phyloP scores from a whole-genome alignment of 768 basidiomycete genomes.

The Psilocybe azurescens region DNA sequence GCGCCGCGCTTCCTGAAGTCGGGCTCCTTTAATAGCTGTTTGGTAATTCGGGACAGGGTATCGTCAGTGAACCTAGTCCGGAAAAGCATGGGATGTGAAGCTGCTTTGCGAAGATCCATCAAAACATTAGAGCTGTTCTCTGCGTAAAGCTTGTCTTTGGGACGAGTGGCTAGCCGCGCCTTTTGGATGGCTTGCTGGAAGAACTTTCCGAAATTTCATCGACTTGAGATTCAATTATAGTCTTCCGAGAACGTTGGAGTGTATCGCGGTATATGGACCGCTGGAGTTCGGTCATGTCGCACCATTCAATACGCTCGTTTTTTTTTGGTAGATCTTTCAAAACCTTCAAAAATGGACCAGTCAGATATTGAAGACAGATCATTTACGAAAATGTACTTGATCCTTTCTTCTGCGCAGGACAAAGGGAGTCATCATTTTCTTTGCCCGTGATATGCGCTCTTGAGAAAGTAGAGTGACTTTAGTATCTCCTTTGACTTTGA shows the following conservation, averaged over 20 bases:
- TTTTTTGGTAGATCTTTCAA: conserved; percentile 93
- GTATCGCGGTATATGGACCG: conserved; percentile 85
- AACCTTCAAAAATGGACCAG: conserved; percentile 54
- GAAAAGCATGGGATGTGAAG: conserved; percentile 97
- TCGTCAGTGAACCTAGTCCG: conserved; percentile 83
- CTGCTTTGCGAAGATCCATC: conserved; percentile 97
- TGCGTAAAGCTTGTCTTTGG: conserved; percentile 69
- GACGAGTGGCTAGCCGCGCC: conserved; percentile 47
- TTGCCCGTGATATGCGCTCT: conserved; percentile 92
- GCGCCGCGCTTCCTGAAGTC: conserved; percentile 88
- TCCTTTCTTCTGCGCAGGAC: conserved; percentile 97
- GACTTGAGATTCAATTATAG: conserved; percentile 57
- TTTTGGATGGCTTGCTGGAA: conserved; percentile 41
- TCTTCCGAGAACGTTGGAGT: conserved; percentile 83
- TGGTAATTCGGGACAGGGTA: conserved; percentile 74
- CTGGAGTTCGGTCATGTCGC: conserved; percentile 88
- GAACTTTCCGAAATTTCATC: conserved; percentile 32
- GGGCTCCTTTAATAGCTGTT: conserved; percentile 85
- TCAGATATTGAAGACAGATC: background rate
- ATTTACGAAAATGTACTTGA: conserved; percentile 55
- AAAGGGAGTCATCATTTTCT: conserved; percentile 99
- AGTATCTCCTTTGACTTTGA: conserved; percentile 95
- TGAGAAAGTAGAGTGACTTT: conserved; percentile 88
- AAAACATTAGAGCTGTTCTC: conserved; percentile 93
- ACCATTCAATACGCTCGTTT: conserved; percentile 93